phyloP scores from a whole-genome alignment of 345 rosid species.

The Eucalyptus cloeziana region DNA sequence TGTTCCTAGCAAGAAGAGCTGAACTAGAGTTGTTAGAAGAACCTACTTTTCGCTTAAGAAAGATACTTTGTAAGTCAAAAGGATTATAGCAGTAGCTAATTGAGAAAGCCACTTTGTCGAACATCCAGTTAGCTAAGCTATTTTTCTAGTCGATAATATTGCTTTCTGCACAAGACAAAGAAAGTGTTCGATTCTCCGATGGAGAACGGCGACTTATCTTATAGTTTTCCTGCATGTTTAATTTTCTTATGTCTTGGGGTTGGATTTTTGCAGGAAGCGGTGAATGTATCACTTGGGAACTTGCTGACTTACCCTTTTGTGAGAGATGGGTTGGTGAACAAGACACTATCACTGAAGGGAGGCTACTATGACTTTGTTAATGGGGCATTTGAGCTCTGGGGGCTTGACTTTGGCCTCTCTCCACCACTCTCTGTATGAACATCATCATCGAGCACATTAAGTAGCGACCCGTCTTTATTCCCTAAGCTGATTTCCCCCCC shows the following conservation, averaged over 20 bases:
- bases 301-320: conserved; percentile 89
- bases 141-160: not conserved
- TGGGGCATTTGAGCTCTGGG: conserved; percentile 94
- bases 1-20: not conserved
- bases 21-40: not conserved
- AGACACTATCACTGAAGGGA: conserved; percentile 74
- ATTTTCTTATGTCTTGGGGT: not conserved
- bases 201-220: not conserved
- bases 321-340: conserved; percentile 75
- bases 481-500: not conserved
- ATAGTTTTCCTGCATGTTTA: not conserved
- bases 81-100: not conserved
- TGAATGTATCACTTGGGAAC: conserved; percentile 87
- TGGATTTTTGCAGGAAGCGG: conserved; percentile 62
- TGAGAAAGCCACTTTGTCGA: not conserved
- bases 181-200: not conserved
- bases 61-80: not conserved
- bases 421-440: conserved; percentile 77
- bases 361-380: conserved; percentile 83
- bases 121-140: not conserved
- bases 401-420: conserved; percentile 65
- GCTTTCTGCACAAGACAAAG: not conserved
- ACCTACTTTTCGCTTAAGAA: not conserved
- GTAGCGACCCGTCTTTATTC: not conserved
- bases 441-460: conserved; percentile 5